phyloP scores from a whole-genome alignment of 805 yeast genomes.

The Schizosaccharomyces cryophilus region DNA sequence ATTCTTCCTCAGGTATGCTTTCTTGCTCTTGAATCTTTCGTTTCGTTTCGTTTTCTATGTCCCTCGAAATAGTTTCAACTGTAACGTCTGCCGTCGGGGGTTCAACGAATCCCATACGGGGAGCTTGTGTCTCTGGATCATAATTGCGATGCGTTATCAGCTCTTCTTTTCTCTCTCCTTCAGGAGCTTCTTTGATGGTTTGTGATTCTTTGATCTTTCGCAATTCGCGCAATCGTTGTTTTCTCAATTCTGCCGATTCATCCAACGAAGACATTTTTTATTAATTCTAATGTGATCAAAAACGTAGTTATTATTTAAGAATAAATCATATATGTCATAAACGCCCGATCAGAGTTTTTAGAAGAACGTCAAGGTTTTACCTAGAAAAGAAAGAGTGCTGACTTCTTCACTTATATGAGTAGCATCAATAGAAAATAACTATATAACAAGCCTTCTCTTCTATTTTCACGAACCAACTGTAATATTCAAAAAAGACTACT shows the following conservation, averaged over 20 bases:
- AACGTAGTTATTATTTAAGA: too few species aligned
- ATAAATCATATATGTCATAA: too few species aligned
- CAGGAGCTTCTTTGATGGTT: neutral
- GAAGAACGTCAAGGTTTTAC: too few species aligned
- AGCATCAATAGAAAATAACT: too few species aligned
- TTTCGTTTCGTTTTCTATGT: neutral
- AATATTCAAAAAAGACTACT: too few species aligned
- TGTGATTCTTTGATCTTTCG: neutral
- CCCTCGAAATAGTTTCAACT: neutral
- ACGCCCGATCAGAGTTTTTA: too few species aligned
- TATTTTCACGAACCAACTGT: too few species aligned
- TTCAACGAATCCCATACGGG: conserved; percentile 1
- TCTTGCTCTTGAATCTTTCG: neutral
- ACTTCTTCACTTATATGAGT: too few species aligned
- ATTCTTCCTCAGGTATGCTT: neutral
- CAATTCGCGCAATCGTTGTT: neutral
- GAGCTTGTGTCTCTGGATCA: conserved; percentile 1
- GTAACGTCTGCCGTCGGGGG: neutral
- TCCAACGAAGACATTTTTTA: neutral
- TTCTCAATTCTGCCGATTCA: neutral
- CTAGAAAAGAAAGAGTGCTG: too few species aligned
- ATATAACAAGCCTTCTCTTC: too few species aligned
- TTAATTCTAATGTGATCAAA: neutral
- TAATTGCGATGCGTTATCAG: neutral
- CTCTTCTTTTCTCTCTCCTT: neutral